These are phyloP conservation scores for Cyclotella kingstonii DNA, from an alignment of 108 stramenopile genomes.

Conservation along the genomic window DNA sequence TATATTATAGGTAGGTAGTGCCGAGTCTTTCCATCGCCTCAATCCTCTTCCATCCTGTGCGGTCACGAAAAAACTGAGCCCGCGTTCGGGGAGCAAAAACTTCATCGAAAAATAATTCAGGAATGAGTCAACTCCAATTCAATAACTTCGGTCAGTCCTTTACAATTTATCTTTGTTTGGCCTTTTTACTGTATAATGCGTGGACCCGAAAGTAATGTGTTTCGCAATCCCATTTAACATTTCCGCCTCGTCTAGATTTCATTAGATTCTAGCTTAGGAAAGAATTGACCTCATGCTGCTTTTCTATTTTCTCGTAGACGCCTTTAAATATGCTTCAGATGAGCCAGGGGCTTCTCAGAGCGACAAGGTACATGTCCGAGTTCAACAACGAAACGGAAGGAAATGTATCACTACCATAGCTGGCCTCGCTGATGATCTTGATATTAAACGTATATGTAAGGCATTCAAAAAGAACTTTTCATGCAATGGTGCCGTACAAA, in stretches of 20 bases:
- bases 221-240: background rate
- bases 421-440: slow-evolving; percentile 96
- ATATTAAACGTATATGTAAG: slow-evolving; percentile 97
- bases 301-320: slow-evolving; percentile 51
- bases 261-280: background rate
- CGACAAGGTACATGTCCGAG: slow-evolving; percentile 97
- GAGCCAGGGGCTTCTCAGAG: slow-evolving; percentile 56
- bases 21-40: no score
- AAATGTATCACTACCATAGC: slow-evolving; percentile 99
- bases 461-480: slow-evolving; percentile 98
- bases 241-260: background rate
- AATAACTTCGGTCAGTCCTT: slow-evolving; percentile 30
- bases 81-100: no score
- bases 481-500: slow-evolving; percentile 98
- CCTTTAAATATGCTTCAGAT: slow-evolving; percentile 85
- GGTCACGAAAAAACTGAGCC: no score
- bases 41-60: no score
- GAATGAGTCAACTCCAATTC: slow-evolving; percentile 24
- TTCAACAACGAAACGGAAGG: slow-evolving; percentile 97
- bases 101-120: background rate
- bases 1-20: no score
- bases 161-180: background rate
- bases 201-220: background rate
- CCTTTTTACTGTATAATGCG: background rate
- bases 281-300: background rate